Percentiles rank a stretch among this genome's conserved stretches.
phyloP scores from a whole-genome alignment of 2,329 filamentous ascomycete species.

The Ascochyta koolunga region DNA sequence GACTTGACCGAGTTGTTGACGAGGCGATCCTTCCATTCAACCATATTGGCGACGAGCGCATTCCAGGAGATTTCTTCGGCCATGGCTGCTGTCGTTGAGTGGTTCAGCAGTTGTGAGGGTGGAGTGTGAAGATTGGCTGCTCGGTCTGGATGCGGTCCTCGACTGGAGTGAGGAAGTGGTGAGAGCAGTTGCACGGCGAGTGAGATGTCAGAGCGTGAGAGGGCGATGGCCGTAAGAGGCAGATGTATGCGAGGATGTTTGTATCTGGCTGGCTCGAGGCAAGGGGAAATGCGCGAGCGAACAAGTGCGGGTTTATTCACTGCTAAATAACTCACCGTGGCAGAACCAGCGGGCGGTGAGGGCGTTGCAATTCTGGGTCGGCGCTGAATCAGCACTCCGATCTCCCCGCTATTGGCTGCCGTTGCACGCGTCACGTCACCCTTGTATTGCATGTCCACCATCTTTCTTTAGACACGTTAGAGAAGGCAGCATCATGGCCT shows the following conservation, averaged over 20 bases:
- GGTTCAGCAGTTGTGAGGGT: neutral
- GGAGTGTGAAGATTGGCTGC: neutral
- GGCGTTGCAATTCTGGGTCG: too few species aligned
- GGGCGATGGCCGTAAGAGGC: neutral
- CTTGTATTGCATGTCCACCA: neutral
- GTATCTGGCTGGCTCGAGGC: conserved; percentile 1
- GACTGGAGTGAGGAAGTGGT: neutral
- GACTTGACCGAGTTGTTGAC: conserved; percentile 51
- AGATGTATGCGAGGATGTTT: conserved; percentile 7
- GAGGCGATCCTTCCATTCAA: conserved; percentile 46
- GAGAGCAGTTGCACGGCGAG: neutral
- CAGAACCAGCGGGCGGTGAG: neutral
- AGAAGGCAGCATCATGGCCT: conserved; percentile 27
- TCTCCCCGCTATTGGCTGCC: conserved; percentile 23
- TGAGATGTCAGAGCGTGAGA: neutral
- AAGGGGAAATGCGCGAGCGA: neutral
- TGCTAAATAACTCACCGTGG: conserved; percentile 5
- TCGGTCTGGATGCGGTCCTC: neutral
- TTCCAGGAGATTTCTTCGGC: conserved; percentile 22
- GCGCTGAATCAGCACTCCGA: conserved; percentile 4
- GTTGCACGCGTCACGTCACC: conserved; percentile 28
- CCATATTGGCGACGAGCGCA: conserved; percentile 29
- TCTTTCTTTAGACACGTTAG: neutral
- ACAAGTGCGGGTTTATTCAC: neutral
- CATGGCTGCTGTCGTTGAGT: conserved; percentile 15